These are phyloP conservation scores for Paraphaeosphaeria sporulosa DNA, from an alignment of 2,329 filamentous ascomycete species.

Conservation along the genomic window DNA sequence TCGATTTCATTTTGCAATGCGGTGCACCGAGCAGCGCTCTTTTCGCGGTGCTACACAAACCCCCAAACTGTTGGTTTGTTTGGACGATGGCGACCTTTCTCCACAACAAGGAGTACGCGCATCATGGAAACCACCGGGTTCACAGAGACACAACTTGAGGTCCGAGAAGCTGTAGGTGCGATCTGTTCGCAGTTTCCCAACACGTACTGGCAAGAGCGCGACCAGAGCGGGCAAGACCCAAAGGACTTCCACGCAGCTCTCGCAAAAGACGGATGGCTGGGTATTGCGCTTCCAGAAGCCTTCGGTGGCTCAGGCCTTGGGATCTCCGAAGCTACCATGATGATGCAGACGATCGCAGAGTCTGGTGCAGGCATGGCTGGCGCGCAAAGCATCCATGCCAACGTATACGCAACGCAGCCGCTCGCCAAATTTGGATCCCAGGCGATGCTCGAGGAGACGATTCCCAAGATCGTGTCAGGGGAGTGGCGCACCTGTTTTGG, in stretches of 20 bases:
- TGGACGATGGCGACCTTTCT: slow-evolving; percentile 28
- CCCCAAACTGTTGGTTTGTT: not conserved
- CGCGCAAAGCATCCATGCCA: slow-evolving; percentile 66
- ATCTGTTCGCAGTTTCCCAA: slow-evolving; percentile 76
- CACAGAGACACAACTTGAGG: slow-evolving; percentile 74
- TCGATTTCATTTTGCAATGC: not conserved
- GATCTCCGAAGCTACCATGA: slow-evolving; percentile 84
- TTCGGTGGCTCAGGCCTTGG: slow-evolving; percentile 78
- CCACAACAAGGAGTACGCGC: slow-evolving; percentile 28
- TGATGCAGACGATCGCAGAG: slow-evolving; percentile 72
- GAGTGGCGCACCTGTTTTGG: slow-evolving; percentile 56
- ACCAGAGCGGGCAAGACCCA: slow-evolving; percentile 74
- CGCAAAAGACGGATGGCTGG: slow-evolving; percentile 79
- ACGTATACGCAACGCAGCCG: slow-evolving; percentile 78
- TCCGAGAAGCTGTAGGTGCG: slow-evolving; percentile 73
- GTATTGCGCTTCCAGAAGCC: slow-evolving; percentile 77
- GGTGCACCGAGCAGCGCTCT: not conserved
- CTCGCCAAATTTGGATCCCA: slow-evolving; percentile 75
- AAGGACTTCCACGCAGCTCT: slow-evolving; percentile 78
- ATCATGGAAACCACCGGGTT: slow-evolving; percentile 79
- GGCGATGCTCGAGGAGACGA: slow-evolving; percentile 68
- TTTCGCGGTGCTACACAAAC: not conserved
- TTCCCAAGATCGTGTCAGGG: slow-evolving; percentile 76
- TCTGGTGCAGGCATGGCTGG: slow-evolving; percentile 64
- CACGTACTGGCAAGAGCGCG: slow-evolving; percentile 76